These are phyloP conservation scores for Lasiosphaeria ovina DNA, from an alignment of 495 filamentous ascomycete genomes.

Conservation along the genomic window DNA sequence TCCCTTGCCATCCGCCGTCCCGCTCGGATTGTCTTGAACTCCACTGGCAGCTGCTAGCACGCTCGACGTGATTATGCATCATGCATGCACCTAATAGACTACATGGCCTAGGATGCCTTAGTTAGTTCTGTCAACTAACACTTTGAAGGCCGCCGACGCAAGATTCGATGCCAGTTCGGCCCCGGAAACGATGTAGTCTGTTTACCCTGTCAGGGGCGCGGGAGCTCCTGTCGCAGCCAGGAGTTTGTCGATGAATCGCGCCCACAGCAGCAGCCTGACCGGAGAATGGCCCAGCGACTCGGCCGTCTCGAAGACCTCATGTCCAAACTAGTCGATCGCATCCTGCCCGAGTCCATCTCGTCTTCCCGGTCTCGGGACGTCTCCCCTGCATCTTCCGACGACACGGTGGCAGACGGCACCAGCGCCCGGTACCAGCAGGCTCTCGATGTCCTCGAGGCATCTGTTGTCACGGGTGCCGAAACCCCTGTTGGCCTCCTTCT, in stretches of 20 bases:
- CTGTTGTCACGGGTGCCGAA: constrained; percentile 9
- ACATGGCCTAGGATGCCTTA: neutral
- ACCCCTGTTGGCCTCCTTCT: constrained; percentile 25
- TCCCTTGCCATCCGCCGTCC: constrained; percentile 1
- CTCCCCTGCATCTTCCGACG: constrained; percentile 17
- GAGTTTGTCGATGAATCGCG: constrained; percentile 45
- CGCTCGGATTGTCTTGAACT: neutral
- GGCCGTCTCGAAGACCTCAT: constrained; percentile 47
- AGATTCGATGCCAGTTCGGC: constrained; percentile 45
- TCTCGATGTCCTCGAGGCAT: constrained; percentile 16
- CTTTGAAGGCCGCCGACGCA: constrained; percentile 43
- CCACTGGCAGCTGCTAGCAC: constrained; percentile 4
- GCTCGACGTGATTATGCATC: neutral
- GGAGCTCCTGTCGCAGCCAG: constrained; percentile 49
- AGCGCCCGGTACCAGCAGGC: constrained; percentile 2
- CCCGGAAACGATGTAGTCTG: constrained; percentile 40
- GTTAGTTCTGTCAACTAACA: neutral
- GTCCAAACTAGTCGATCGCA: constrained; percentile 43
- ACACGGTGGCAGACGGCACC: constrained; percentile 8
- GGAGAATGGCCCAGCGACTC: constrained; percentile 43
- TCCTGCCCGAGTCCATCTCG: constrained; percentile 25
- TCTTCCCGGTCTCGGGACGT: neutral
- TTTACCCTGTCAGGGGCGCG: constrained; percentile 45
- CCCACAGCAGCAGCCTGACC: constrained; percentile 31
- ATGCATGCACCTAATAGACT: neutral